A percentile compares a stretch with the other conserved stretches of the same genome.
These are phyloP conservation scores for Fusarium sp. DNA, from an alignment of 2,329 filamentous ascomycete genomes.

Conservation along the genomic window DNA sequence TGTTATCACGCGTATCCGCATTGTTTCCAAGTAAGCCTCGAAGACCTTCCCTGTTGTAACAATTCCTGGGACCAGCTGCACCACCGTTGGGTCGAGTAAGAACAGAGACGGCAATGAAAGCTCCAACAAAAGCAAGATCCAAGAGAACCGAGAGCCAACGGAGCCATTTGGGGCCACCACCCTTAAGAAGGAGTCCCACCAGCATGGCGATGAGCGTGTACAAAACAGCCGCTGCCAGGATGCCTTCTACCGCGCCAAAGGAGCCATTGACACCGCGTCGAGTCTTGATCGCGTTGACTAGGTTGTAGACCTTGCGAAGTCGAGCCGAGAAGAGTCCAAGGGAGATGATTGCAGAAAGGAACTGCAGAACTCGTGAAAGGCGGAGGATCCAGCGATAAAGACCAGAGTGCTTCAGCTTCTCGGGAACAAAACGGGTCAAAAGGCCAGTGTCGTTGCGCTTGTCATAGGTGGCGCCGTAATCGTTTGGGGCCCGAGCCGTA, in stretches of 20 bases:
- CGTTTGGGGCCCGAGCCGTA: neutral
- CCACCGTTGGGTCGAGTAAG: constrained; percentile 24
- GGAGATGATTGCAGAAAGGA: constrained; percentile 28
- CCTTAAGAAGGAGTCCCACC: constrained; percentile 6
- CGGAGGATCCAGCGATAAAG: constrained; percentile 40
- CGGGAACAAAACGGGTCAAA: constrained; percentile 24
- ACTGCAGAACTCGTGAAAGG: constrained; percentile 27
- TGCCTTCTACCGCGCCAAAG: constrained; percentile 36
- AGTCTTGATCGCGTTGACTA: constrained; percentile 27
- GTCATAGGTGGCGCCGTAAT: constrained; percentile 12
- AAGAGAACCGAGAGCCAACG: constrained; percentile 31
- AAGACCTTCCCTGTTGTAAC: constrained; percentile 1
- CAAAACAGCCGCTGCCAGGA: constrained; percentile 32
- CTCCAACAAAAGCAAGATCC: constrained; percentile 19
- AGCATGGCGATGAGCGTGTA: constrained; percentile 32
- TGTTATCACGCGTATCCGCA: neutral
- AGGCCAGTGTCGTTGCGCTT: constrained; percentile 9
- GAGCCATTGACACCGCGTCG: constrained; percentile 21
- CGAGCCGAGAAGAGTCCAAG: constrained; percentile 35
- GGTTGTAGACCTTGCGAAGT: constrained; percentile 14
- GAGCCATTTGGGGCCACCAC: constrained; percentile 28
- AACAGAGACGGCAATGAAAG: constrained; percentile 20
- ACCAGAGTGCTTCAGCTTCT: constrained; percentile 20
- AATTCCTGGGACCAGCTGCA: constrained; percentile 9
- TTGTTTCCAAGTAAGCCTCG: neutral